phyloP scores from a whole-genome alignment of 306 rosid species.

The Hylodesmum podocarpum region DNA sequence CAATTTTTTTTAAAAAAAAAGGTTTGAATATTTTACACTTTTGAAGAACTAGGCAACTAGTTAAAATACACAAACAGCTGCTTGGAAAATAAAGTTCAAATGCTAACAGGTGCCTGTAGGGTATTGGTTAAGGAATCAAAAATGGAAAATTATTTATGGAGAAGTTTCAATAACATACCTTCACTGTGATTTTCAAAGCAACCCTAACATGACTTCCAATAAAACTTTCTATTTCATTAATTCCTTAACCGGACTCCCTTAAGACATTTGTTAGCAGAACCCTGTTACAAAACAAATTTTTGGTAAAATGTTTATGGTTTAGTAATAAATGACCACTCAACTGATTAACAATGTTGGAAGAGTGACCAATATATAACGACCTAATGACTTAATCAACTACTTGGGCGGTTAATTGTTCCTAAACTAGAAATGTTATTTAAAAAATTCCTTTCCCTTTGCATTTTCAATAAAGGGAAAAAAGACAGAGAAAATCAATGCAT shows the following conservation, averaged over 20 bases:
- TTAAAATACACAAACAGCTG: slow-evolving; percentile 21
- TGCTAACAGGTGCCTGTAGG: neutral
- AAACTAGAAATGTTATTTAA: neutral
- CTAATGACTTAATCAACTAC: neutral
- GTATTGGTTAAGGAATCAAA: neutral
- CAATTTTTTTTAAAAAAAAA: neutral
- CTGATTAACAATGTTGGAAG: neutral
- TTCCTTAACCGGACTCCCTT: neutral
- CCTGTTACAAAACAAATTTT: neutral
- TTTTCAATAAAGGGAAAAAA: neutral
- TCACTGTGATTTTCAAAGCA: neutral
- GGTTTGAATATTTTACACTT: neutral
- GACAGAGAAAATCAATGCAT: neutral
- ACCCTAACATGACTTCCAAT: neutral
- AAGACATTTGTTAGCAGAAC: neutral
- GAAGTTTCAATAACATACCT: neutral
- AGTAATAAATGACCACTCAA: neutral
- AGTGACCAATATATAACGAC: neutral
- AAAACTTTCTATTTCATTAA: neutral
- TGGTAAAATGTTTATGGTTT: neutral
- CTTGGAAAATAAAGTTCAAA: neutral
- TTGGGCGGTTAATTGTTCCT: neutral
- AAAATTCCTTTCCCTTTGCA: neutral
- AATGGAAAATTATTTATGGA: neutral
- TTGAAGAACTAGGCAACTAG: slow-evolving; percentile 23